phyloP scores from a whole-genome alignment of 2,329 filamentous ascomycete species.

The Fusarium anthophilum region DNA sequence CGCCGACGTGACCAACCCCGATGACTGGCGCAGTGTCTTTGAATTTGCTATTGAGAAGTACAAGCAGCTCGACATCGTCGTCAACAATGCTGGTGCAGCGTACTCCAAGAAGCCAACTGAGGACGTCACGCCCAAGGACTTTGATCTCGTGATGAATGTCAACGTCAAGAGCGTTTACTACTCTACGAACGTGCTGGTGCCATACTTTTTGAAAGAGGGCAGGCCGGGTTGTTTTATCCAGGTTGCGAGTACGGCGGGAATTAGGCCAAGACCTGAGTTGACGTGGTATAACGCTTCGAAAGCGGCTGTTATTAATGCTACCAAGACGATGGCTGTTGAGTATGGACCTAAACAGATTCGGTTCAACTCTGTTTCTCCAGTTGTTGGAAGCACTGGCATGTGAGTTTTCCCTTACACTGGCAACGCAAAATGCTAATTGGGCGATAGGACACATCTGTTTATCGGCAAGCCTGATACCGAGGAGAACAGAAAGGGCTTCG shows the following conservation, averaged over 20 bases:
- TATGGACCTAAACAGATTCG: conserved; percentile 78
- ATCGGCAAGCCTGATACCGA: conserved; percentile 70
- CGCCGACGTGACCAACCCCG: conserved; percentile 43
- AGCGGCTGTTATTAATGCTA: conserved; percentile 70
- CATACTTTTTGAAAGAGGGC: conserved; percentile 66
- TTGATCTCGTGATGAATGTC: conserved; percentile 72
- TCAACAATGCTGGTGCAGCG: conserved; percentile 69
- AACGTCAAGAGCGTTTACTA: conserved; percentile 75
- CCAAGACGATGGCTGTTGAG: conserved; percentile 72
- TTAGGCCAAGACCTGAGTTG: conserved; percentile 66
- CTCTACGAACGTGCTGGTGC: conserved; percentile 67
- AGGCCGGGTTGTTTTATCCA: conserved; percentile 71
- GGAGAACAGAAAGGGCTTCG: conserved; percentile 66
- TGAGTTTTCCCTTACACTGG: neutral
- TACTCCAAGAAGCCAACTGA: conserved; percentile 71
- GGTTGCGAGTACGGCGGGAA: conserved; percentile 70
- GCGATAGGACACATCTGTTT: conserved; percentile 49
- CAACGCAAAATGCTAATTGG: no score
- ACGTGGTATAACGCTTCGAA: conserved; percentile 79
- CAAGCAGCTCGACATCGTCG: conserved; percentile 64
- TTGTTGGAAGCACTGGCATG: conserved; percentile 59
- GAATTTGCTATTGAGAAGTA: conserved; percentile 55
- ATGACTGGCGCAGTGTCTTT: conserved; percentile 63
- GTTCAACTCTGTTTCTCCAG: conserved; percentile 77
- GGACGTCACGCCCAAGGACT: conserved; percentile 72